These are phyloP conservation scores for Suhomyces emberorum DNA, from an alignment of 805 yeast genomes.

Conservation along the genomic window DNA sequence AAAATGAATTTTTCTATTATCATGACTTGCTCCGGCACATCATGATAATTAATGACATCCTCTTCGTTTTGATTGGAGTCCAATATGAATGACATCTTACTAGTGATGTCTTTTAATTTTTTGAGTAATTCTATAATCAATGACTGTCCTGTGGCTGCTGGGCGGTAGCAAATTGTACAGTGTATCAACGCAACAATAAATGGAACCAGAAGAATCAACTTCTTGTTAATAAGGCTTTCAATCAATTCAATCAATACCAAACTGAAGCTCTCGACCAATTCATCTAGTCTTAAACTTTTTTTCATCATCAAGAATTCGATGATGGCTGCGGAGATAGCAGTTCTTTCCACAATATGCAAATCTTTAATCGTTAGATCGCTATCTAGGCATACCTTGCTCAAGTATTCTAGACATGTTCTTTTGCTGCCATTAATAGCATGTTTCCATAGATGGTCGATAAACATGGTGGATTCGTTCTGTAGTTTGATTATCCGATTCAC, in stretches of 20 bases:
- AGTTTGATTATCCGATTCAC: constrained; percentile 20
- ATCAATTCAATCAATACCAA: constrained; percentile 21
- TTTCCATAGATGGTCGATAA: constrained; percentile 35
- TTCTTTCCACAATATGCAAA: constrained; percentile 21
- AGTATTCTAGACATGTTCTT: constrained; percentile 28
- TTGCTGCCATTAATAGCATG: constrained; percentile 35
- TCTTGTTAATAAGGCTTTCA: constrained; percentile 24
- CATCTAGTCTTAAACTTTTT: constrained; percentile 49
- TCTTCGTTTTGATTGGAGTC: constrained; percentile 26
- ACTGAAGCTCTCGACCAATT: constrained; percentile 42
- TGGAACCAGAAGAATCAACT: constrained; percentile 47
- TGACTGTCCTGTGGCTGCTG: constrained; percentile 51
- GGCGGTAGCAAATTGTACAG: constrained; percentile 54
- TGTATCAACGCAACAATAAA: constrained; percentile 57
- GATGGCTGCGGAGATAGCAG: constrained; percentile 39
- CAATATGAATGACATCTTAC: constrained; percentile 21
- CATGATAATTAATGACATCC: constrained; percentile 25
- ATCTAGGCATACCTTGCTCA: constrained; percentile 31
- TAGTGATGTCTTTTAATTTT: constrained; percentile 15
- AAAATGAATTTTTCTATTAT: constrained; percentile 49
- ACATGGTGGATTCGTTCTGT: constrained; percentile 31
- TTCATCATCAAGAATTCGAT: constrained; percentile 41
- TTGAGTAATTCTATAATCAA: constrained; percentile 21
- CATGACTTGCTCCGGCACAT: constrained; percentile 29
- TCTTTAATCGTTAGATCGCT: constrained; percentile 15